Evolutionary conservation across 2,329 filamentous ascomycete genomes (phyloP).

Genomic region (Cladosporium sp.): DNA sequence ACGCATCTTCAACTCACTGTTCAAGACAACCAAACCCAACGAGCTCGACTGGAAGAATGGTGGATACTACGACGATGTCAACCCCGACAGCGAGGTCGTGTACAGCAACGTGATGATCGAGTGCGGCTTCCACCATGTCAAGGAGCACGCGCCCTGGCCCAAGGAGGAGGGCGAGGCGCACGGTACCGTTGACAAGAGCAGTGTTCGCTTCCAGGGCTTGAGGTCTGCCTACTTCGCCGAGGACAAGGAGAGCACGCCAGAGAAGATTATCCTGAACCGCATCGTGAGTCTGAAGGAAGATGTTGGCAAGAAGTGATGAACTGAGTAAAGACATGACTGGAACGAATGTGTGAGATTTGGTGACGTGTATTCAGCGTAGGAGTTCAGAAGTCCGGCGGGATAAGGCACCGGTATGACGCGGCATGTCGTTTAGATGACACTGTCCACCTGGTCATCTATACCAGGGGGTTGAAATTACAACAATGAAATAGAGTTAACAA

Average conservation of each 20-base stretch:
- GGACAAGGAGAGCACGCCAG: conserved; percentile 69
- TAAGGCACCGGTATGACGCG: background rate
- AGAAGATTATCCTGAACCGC: conserved; percentile 84
- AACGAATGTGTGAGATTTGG: conserved; percentile 14
- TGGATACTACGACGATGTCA: conserved; percentile 82
- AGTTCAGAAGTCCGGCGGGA: background rate
- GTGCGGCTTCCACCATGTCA: conserved; percentile 77
- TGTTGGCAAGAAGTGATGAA: conserved; percentile 59
- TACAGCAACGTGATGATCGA: conserved; percentile 79
- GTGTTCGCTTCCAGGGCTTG: conserved; percentile 89
- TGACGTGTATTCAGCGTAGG: conserved; percentile 6
- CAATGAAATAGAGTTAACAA: conserved; percentile 1
- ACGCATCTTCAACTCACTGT: conserved; percentile 78
- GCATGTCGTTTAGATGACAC: background rate
- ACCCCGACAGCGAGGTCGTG: conserved; percentile 80
- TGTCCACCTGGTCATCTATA: background rate
- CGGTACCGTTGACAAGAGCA: conserved; percentile 60
- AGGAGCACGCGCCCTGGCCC: conserved; percentile 75
- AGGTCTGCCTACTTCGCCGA: conserved; percentile 85
- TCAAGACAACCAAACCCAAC: conserved; percentile 83
- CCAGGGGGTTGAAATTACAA: background rate
- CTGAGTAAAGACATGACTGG: background rate
- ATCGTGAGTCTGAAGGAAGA: conserved; percentile 94
- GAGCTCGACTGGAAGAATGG: conserved; percentile 67
- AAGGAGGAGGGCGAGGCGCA: conserved; percentile 71